A percentile compares a stretch with the other conserved stretches of the same genome.
These are phyloP conservation scores for Nicotiana tabacum DNA, from an alignment of 257 asterid species.

Conservation along the genomic window DNA sequence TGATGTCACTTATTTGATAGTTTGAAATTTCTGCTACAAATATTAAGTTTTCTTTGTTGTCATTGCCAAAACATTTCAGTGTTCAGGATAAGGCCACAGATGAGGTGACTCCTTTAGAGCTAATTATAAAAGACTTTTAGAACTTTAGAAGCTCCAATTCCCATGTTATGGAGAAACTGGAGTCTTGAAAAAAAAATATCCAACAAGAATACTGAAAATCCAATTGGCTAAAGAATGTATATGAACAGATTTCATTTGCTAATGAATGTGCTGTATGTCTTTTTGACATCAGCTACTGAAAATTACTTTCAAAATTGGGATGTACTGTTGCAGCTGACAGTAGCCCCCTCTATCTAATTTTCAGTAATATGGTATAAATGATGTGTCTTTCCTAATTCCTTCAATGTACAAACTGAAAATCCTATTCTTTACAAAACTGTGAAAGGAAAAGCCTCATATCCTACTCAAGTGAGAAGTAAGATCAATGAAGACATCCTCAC, in stretches of 20 bases:
- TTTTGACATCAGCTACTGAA: background rate
- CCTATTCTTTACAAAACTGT: background rate
- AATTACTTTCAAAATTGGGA: background rate
- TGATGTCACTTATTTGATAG: background rate
- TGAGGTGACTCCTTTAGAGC: no score
- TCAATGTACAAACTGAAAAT: background rate
- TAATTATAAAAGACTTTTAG: background rate
- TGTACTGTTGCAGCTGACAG: background rate
- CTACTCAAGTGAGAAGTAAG: slow-evolving; percentile 17
- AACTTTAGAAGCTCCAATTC: background rate
- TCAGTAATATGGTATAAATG: background rate
- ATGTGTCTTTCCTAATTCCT: background rate
- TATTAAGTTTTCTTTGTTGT: no score
- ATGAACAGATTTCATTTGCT: background rate
- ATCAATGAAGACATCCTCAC: slow-evolving; percentile 27
- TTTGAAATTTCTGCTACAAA: no score
- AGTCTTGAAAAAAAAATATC: background rate
- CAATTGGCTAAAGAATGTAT: background rate
- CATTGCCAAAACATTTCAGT: no score
- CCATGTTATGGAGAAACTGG: background rate
- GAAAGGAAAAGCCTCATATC: background rate
- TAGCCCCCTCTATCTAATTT: background rate
- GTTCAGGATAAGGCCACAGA: no score
- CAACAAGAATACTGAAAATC: background rate
- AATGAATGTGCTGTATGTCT: background rate